These are phyloP conservation scores for Lasiodiplodia hormozganensis DNA, from an alignment of 2,329 filamentous ascomycete genomes.

Conservation along the genomic window DNA sequence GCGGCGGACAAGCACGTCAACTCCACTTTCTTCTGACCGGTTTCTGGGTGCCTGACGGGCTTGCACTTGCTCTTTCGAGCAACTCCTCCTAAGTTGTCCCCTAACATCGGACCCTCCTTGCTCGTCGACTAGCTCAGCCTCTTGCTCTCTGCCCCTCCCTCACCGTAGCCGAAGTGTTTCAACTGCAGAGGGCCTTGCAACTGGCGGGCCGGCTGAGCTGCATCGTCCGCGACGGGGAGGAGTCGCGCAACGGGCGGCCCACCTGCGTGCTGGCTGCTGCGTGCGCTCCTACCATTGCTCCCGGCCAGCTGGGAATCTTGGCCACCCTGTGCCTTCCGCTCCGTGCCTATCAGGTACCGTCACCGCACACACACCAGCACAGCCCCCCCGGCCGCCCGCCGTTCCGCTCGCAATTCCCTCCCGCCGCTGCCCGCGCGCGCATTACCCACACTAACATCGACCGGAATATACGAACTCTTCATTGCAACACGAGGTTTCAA, in stretches of 20 bases:
- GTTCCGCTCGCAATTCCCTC: conserved; percentile 11
- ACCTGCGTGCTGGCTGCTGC: conserved; percentile 9
- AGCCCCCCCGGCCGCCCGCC: conserved; percentile 11
- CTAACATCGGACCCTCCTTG: conserved; percentile 11
- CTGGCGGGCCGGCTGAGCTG: background rate
- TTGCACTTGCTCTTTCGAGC: conserved; percentile 13
- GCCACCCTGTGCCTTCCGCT: background rate
- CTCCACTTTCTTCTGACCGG: conserved; percentile 28
- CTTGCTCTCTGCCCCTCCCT: background rate
- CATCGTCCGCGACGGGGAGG: background rate
- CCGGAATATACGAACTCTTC: conserved; percentile 10
- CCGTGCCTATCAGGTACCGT: conserved; percentile 17
- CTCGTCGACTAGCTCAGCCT: conserved; percentile 5
- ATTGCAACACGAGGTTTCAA: conserved; percentile 22
- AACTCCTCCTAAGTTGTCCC: conserved; percentile 9
- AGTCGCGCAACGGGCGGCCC: background rate
- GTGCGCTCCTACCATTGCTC: conserved; percentile 11
- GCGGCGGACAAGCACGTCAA: conserved; percentile 21
- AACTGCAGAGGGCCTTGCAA: conserved; percentile 16
- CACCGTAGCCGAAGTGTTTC: conserved; percentile 18
- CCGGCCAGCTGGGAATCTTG: conserved; percentile 12
- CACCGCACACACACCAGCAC: conserved; percentile 12
- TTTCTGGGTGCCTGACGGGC: conserved; percentile 26
- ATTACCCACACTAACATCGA: background rate
- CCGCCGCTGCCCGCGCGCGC: conserved; percentile 8